Base-by-base conservation (phyloP, 139 green algal species). In the Closterium sp. region DNA sequence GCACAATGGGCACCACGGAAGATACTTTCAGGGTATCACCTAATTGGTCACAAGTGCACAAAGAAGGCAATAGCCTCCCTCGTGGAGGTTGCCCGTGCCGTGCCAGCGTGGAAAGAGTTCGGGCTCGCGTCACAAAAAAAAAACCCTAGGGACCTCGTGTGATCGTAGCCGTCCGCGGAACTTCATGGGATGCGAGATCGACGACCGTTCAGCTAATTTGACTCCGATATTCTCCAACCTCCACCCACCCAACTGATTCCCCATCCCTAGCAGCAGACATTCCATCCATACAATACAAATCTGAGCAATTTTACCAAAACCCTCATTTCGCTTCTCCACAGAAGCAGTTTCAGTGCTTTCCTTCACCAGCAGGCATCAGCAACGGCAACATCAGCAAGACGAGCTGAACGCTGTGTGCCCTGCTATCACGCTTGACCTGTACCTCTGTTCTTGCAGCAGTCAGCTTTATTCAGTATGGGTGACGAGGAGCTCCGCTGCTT, bases 401-500 rank as follows among this genome's bases (percentile, higher is more conserved):
- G 24, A 86, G 79, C 79, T n/a, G n/a, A n/a, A n/a, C n/a, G n/a
- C n/a, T n/a, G n/a, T n/a, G n/a, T n/a, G n/a, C n/a, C n/a, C n/a
- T n/a, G n/a, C n/a, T n/a, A n/a, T n/a, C n/a, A n/a, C n/a, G n/a
- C n/a, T n/a, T n/a, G n/a, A n/a, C n/a, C n/a, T n/a, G n/a, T n/a
- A n/a, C n/a, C n/a, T n/a, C n/a, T n/a, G n/a, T n/a, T n/a, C n/a
- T n/a, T n/a, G n/a, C n/a, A n/a, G n/a, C n/a, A n/a, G n/a, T 29
- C n/a, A 27, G 62, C 62, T 27, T 79, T 2, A 73, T 34, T 13
- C 31, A 87, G 24, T 50, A 86, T 86, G 32, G 84, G 29, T 27
- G 90, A 93, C 28, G 91, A 28, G 27, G 92, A 94, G 89, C 93
- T 89, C 50, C 89, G 92, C 13, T 93, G 89, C 28, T 94, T 94